These are phyloP conservation scores for Trypethelium eluteriae DNA, from an alignment of 495 filamentous ascomycete genomes.

Conservation along the genomic window DNA sequence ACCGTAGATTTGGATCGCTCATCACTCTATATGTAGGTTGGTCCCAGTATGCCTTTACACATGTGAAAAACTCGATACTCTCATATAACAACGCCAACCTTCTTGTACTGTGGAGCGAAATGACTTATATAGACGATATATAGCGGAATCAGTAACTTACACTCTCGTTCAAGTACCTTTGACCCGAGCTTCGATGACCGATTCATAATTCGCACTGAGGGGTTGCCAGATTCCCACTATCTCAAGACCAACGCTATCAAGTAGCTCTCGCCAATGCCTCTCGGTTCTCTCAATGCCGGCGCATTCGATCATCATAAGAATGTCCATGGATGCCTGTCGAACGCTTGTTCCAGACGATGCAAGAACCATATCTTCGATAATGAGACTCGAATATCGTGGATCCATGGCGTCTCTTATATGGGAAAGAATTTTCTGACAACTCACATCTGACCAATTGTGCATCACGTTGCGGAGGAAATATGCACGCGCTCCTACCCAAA, in stretches of 20 bases:
- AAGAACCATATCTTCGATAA: constrained; percentile 50
- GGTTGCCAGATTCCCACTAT: background rate
- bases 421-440: constrained; percentile 13
- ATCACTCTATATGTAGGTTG: no score
- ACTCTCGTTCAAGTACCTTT: no score
- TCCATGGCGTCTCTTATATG: constrained; percentile 35
- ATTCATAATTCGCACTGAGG: background rate
- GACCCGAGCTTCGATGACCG: background rate
- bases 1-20: no score
- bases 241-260: constrained; percentile 14
- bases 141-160: no score
- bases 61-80: no score
- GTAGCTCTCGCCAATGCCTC: constrained; percentile 38
- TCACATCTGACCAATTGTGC: constrained; percentile 24
- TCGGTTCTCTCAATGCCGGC: constrained; percentile 35
- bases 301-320: constrained; percentile 41
- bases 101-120: no score
- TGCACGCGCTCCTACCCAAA: constrained; percentile 26
- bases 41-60: no score
- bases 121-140: no score
- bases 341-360: constrained; percentile 38
- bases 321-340: constrained; percentile 40
- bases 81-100: no score
- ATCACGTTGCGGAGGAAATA: constrained; percentile 32
- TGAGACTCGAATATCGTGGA: constrained; percentile 43